A percentile compares a stretch with the other conserved stretches of the same genome.
Evolutionary conservation across 148 eudicot genomes (phyloP).

Genomic region (Rhododendron ferrugineum): DNA sequence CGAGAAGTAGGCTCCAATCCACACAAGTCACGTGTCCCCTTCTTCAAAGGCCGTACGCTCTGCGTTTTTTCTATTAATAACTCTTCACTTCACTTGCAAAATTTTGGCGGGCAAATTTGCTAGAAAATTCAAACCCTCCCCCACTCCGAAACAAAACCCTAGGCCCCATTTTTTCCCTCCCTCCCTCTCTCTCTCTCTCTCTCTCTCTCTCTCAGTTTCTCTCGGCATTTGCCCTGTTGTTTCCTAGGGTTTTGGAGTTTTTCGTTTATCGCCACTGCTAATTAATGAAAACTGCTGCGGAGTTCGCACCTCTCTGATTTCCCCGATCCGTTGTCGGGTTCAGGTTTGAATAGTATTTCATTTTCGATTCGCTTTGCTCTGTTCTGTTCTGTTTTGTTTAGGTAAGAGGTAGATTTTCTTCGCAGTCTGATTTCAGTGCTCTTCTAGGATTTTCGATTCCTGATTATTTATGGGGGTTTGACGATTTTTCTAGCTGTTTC

Average conservation of each 20-base stretch:
- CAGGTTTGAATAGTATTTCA: background rate
- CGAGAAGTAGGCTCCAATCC: background rate
- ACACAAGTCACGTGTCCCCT: slow-evolving; percentile 13
- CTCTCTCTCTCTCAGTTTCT: background rate
- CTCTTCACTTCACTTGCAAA: background rate
- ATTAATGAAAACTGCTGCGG: background rate
- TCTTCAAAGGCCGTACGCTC: background rate
- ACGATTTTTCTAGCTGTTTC: background rate
- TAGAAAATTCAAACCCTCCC: background rate
- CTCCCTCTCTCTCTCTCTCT: background rate
- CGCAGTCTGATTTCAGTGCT: background rate
- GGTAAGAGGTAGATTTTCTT: background rate
- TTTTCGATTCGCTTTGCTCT: background rate
- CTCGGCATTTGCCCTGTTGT: background rate
- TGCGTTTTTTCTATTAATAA: background rate
- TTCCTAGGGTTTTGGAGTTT: slow-evolving; percentile 2
- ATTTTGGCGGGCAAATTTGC: slow-evolving; percentile 13
- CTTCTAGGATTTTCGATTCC: background rate
- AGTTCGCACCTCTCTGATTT: background rate
- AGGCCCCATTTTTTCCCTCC: background rate
- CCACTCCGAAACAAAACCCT: slow-evolving; percentile 3
- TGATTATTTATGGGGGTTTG: background rate
- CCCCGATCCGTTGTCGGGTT: background rate
- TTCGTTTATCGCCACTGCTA: background rate
- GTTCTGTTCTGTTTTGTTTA: background rate